Evolutionary conservation across 2,329 filamentous ascomycete species (phyloP).

Genomic region (Colletotrichum noveboracense): DNA sequence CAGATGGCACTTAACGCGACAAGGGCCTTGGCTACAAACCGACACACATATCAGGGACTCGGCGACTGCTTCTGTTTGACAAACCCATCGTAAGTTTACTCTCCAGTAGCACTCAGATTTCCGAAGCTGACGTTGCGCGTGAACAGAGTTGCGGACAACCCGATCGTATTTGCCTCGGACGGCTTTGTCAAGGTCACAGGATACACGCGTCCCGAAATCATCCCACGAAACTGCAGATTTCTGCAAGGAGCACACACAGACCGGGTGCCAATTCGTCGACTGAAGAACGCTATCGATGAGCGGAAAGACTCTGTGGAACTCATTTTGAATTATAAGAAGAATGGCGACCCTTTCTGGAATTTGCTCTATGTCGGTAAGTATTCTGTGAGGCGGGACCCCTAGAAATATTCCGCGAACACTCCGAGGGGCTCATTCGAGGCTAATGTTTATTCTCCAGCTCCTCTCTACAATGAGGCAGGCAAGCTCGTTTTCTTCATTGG

Average conservation of each 20-base stretch:
- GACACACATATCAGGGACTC: slow-evolving; percentile 54
- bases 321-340: slow-evolving; percentile 55
- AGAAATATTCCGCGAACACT: too few relatives aligned
- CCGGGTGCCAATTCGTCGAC: slow-evolving; percentile 40
- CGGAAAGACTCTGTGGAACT: slow-evolving; percentile 53
- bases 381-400: too few relatives aligned
- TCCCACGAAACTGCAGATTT: slow-evolving; percentile 56
- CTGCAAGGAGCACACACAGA: slow-evolving; percentile 55
- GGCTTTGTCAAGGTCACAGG: slow-evolving; percentile 58
- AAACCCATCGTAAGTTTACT: slow-evolving; percentile 39
- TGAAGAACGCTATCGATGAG: slow-evolving; percentile 45
- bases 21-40: slow-evolving; percentile 43
- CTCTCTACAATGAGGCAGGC: slow-evolving; percentile 49
- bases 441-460: slow-evolving; percentile 24
- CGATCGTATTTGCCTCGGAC: slow-evolving; percentile 54
- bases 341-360: slow-evolving; percentile 62
- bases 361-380: slow-evolving; percentile 54
- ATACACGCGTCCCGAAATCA: slow-evolving; percentile 50
- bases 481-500: slow-evolving; percentile 53
- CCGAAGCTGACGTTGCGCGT: background rate
- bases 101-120: rapidly evolving
- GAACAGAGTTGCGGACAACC: slow-evolving; percentile 45
- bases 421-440: too few relatives aligned
- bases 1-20: slow-evolving; percentile 53
- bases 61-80: slow-evolving; percentile 65